Evolutionary conservation across 83 land plant species (phyloP), one percentile per base, ranked within the genome.

Genomic region (Diphasiastrum complanatum): DNA sequence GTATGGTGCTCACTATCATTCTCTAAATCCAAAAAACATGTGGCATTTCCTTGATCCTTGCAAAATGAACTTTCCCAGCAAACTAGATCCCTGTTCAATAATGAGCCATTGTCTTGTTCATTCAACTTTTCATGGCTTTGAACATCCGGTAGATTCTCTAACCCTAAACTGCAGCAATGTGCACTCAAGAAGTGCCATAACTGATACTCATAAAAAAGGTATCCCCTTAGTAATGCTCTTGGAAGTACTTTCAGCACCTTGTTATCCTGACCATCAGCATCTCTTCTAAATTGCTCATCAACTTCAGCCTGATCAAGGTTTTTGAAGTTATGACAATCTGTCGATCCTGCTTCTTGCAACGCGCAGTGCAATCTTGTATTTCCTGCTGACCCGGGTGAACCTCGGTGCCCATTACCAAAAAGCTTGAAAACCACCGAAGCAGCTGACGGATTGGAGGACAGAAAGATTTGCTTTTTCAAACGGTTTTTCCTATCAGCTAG

Each of bases 131-230:
- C n/a, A n/a, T n/a, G n/a, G n/a, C n/a, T n/a, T n/a, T n/a, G n/a
- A n/a, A n/a, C n/a, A n/a, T n/a, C n/a, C n/a, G n/a, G n/a, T n/a
- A n/a, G n/a, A n/a, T n/a, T n/a, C n/a, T n/a, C n/a, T n/a, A n/a
- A n/a, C n/a, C n/a, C n/a, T n/a, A n/a, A 8, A 14, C 43, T 38
- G 11, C 40, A 20, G 20, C 18, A 35, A 57, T 38, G n/a, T 2
- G 20, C 40, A 18, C 24, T 57, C 49, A 40, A 41, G 64, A 23
- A 61, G 6, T 35, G 16, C 76, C 76, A 73, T 5, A 73, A 46
- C 36, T 67, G 43, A 62, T 61, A 53, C 33, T 73, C 76, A 67
- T 73, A 73, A 54, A 73, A 73, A 51, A 73, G 33, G 33, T 66
- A 73, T 1, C 76, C 76, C 61, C 67, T 73, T 50, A 73, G 41